Percentiles rank a stretch among this genome's conserved stretches.
phyloP scores from a whole-genome alignment of 148 eudicot genomes.

The Linanthus parryae region DNA sequence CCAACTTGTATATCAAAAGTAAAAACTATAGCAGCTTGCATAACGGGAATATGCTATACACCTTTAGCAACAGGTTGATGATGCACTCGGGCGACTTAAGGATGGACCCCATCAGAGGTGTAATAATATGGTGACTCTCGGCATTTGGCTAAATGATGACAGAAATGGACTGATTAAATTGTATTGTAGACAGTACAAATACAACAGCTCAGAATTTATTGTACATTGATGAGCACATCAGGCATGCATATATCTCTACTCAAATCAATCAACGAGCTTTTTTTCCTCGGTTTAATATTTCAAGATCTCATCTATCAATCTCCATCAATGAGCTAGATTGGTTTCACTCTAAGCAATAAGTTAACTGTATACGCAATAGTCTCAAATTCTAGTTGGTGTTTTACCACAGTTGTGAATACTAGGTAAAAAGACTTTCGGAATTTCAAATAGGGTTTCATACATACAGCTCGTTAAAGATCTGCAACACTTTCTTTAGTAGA shows the following conservation, averaged over 20 bases:
- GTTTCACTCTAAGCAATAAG: no score
- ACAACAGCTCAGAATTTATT: neutral
- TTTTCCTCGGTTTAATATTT: no score
- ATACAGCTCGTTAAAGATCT: neutral
- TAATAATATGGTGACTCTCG: neutral
- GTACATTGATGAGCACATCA: neutral
- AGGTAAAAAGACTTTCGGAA: neutral
- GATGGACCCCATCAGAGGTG: slow-evolving; percentile 14
- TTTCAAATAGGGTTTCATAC: neutral
- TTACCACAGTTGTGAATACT: no score
- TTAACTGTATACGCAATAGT: no score
- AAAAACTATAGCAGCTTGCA: neutral
- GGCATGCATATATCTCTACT: neutral
- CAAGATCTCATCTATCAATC: no score
- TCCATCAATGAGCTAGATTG: no score
- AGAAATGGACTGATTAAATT: no score
- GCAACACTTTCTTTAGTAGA: neutral
- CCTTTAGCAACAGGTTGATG: slow-evolving; percentile 21
- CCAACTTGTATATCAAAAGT: no score
- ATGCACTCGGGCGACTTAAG: slow-evolving; percentile 14
- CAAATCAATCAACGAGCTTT: neutral
- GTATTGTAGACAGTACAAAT: no score
- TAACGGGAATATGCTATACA: neutral
- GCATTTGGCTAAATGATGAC: slow-evolving; percentile 23
- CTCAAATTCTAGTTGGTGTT: no score